These are phyloP conservation scores for Talaromyces verruculosus DNA, from an alignment of 2,329 filamentous ascomycete species.

Conservation along the genomic window DNA sequence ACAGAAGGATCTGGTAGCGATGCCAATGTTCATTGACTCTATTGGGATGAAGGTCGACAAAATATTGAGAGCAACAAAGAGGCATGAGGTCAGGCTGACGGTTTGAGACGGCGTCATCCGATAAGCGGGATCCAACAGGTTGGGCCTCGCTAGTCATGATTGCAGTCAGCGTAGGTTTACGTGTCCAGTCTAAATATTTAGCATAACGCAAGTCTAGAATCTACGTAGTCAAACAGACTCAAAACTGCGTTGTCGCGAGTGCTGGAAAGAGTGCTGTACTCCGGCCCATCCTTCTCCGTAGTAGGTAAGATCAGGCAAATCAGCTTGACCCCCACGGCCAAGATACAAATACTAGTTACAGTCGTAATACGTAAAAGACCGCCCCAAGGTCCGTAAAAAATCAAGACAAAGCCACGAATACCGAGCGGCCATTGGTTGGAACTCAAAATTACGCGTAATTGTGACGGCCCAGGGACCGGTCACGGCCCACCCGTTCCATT, in stretches of 20 bases:
- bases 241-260: neutral
- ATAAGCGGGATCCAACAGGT: neutral
- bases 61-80: neutral
- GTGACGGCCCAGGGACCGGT: conserved; percentile 5
- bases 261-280: conserved; percentile 6
- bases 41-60: neutral
- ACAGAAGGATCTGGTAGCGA: neutral
- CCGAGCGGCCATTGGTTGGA: neutral
- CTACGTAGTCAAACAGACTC: too few species aligned
- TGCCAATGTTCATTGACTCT: neutral
- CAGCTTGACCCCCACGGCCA: neutral
- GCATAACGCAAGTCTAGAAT: neutral
- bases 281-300: neutral
- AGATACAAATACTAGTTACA: neutral
- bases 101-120: neutral
- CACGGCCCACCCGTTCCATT: conserved; percentile 14
- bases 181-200: neutral
- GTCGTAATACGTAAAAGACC: neutral
- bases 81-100: neutral
- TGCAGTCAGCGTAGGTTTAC: neutral
- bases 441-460: neutral
- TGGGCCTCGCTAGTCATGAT: conserved; percentile 1
- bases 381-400: neutral
- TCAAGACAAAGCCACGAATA: neutral
- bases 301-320: neutral